Conservation (phyloP, 2,329 filamentous ascomycete species). For the Cladosporium phlei region DNA sequence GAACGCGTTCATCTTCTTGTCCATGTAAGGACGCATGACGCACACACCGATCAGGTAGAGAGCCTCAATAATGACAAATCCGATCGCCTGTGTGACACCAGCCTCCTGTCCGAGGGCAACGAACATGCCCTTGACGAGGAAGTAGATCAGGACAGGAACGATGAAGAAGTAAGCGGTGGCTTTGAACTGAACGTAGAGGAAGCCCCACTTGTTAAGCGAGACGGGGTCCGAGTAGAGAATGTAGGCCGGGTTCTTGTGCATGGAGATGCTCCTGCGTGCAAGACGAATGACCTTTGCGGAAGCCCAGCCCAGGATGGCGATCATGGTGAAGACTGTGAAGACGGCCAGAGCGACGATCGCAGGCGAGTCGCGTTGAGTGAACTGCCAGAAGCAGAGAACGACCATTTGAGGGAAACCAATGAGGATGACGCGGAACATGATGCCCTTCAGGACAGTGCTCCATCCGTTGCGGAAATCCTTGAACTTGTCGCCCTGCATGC, state of each 20-base stretch:
- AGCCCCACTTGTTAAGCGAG: slow-evolving; percentile 94
- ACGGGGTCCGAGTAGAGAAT: slow-evolving; percentile 95
- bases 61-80: slow-evolving; percentile 77
- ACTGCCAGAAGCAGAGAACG: slow-evolving; percentile 88
- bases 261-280: slow-evolving; percentile 77
- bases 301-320: slow-evolving; percentile 75
- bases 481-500: slow-evolving; percentile 82
- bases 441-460: slow-evolving; percentile 87
- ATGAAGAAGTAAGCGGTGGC: slow-evolving; percentile 96
- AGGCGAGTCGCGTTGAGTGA: slow-evolving; percentile 77
- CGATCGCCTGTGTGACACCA: slow-evolving; percentile 71
- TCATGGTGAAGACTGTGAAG: slow-evolving; percentile 80
- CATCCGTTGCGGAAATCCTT: slow-evolving; percentile 91
- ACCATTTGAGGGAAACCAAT: slow-evolving; percentile 90
- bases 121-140: slow-evolving; percentile 83
- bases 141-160: slow-evolving; percentile 70
- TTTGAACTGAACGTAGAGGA: slow-evolving; percentile 94
- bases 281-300: slow-evolving; percentile 85
- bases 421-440: slow-evolving; percentile 81
- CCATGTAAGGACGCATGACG: slow-evolving; percentile 91
- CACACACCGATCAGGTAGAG: slow-evolving; percentile 70
- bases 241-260: slow-evolving; percentile 96
- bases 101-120: slow-evolving; percentile 72
- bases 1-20: slow-evolving; percentile 95
- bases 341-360: slow-evolving; percentile 83